Base-by-base conservation (phyloP, 805 yeast species). In the Candida orba region DNA sequence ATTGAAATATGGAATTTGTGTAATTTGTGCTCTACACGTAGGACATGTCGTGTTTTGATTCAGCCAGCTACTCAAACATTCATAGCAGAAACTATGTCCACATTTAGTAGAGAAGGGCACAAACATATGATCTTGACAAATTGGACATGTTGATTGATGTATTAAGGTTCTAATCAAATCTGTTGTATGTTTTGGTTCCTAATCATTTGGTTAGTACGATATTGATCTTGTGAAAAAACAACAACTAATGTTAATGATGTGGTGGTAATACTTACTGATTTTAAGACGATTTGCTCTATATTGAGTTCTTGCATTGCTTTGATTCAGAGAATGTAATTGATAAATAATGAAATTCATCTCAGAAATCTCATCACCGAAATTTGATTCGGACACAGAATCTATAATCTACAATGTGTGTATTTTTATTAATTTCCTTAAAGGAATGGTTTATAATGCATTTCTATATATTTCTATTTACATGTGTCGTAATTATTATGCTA, bases 81-180 rank as follows among this genome's bases (percentile, higher is more conserved):
- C 73, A 56, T 84, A 84, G 60, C 91, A 84, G 52, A 78, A 83
- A 27, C 83, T 75, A 57, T 84, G 93, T 3, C 91, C 91, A 64
- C 93, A 84, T 12, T 67, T 59, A 0, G 79, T 67, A 52, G 76
- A 65, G 52, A 79, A 76, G 2, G 93, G 91, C 2, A 73, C 72
- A 49, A 69, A 73, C 83, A 84, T 78, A 40, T 74, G 62, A 41
- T 84, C 91, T 31, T 81, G 79, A 54, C 93, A 84, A 10, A 84
- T 71, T 7, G 82, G 69, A 56, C 93, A 84, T 30, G 56, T 40
- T 7, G 64, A 45, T 22, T 63, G 56, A 13, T 64, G 66, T 13
- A 60, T 36, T 5, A 63, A 33, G 17, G 54, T 50, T 38, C 46
- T 48, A 1, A 57, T 30, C 1, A 57, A 27, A n/a, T 45, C 41